Evolutionary conservation across 2,329 filamentous ascomycete species (phyloP), one percentile per base, ranked within the genome.

Genomic region (Sporothrix protearum): DNA sequence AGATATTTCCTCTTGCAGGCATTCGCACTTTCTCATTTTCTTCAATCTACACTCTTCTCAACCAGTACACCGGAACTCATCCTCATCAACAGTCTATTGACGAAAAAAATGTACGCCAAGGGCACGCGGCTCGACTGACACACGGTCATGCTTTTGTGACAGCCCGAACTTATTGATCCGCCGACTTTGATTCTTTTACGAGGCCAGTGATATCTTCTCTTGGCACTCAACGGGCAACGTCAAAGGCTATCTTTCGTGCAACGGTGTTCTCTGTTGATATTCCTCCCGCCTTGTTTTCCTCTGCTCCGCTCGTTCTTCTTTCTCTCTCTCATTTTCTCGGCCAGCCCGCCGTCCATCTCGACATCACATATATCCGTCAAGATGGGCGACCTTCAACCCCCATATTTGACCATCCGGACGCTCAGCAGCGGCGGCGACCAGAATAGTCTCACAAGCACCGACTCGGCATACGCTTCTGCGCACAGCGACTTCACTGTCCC

Each of bases 381-480:
- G 76, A 85, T 85, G 83, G 79, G 79, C 71, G 81, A 83, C 71
- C 79, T 81, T 61, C 74, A 75, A 14, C 80, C 81, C 73, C 82
- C 85, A 19, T 88, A 87, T 76, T 81, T 87, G 71, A 86, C 85
- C 57, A 84, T 88, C 76, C 82, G 83, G 76, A 83, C 85, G 70
- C 81, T 84, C 76, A 79, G 81, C 74, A 82, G 85, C 59, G 80
- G 80, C 70, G 80, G 80, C 70, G 82, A 85, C 74, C 80, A 79
- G 39, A 80, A 80, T 76, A 84, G 83, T 73, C 80, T 83, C 74
- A 83, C 82, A 77, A 84, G 83, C 75, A 80, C 81, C 66, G 84
- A 85, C 76, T 83, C 82, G 73, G 80, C 83, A 82, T 85, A 84
- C 75, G 82, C 82, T 75, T 84, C 83, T 25, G 81, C 79, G 75